These are phyloP conservation scores for Suillus tomentosus DNA, from an alignment of 768 basidiomycete species.

Conservation along the genomic window DNA sequence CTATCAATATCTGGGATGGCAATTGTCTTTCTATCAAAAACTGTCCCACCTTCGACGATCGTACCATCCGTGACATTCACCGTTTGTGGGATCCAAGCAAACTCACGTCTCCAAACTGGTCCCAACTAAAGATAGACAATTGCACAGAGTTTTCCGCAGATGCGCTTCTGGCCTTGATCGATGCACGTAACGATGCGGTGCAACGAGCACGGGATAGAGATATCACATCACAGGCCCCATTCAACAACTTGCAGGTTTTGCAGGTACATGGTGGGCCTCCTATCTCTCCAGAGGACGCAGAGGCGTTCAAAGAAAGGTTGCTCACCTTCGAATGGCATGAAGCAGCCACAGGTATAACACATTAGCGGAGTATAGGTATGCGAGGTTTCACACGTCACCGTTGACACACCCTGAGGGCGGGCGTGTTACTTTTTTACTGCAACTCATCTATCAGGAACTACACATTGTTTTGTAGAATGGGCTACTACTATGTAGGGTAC, in stretches of 20 bases:
- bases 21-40: not conserved
- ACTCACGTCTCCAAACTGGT: slow-evolving; percentile 6
- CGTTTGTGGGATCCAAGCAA: not conserved
- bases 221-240: not conserved
- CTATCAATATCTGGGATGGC: slow-evolving; percentile 2
- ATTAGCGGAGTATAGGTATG: slow-evolving; percentile 6
- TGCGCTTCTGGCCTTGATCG: not conserved
- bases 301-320: not conserved
- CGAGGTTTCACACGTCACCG: not conserved
- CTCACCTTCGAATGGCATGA: not conserved
- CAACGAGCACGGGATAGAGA: slow-evolving; percentile 2
- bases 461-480: not conserved
- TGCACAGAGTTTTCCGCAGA: not conserved
- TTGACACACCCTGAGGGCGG: not conserved
- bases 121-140: slow-evolving; percentile 5
- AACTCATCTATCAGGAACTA: not conserved
- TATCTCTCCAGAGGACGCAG: not conserved
- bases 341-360: not conserved
- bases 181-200: slow-evolving; percentile 3
- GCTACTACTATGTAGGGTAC: not conserved
- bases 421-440: not conserved
- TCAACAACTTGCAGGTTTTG: slow-evolving; percentile 1
- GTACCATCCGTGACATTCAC: not conserved
- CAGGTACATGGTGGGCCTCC: not conserved
- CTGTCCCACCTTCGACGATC: not conserved